Base-by-base conservation (phyloP, 2,329 filamentous ascomycete species). In the Exophiala sp. region DNA sequence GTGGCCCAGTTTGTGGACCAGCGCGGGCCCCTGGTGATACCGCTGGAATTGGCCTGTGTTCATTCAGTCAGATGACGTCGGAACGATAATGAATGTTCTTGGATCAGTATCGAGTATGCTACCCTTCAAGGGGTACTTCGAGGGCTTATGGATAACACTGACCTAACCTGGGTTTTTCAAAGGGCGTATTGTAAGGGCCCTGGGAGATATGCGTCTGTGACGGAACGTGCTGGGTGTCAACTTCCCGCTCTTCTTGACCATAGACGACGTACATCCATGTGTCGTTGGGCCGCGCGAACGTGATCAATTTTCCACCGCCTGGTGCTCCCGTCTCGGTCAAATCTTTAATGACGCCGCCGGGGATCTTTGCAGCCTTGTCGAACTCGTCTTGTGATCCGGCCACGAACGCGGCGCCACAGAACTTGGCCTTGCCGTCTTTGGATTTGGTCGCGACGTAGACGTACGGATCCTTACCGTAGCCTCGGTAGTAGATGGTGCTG, bases 391-490 rank as follows among this genome's bases (percentile, higher is more conserved):
- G 72, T 5, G 73, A 76, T 57, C 80, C 78, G 5, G 85, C 83
- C 34, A 77, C 78, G 58, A 82, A 86, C 1, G 75, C 80, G 0
- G 77, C 75, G 1, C 83, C 83, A 5, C 77, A 74, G 63, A 85
- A 87, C 52, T 48, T 74, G 69, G 54, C 78, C 70, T 64, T 74
- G 68, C 45, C 68, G 63, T 1, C 78, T 74, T 46, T 72, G 70
- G 54, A 75, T 72, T 44, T 79, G 72, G 62, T 78, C 78, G 81
- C 76, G 58, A 80, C 82, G 41, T 85, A 74, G 2, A 84, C 71
- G 65, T 82, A 84, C 8, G 81, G 81, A 59, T 85, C 81, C 7
- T 69, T 69, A 9, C 83, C 82, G 63, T 84, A 85, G 21, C 83
- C 83, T 36, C 80, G 77, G 67, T 78, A 85, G 71, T 80, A 86